These are phyloP conservation scores for Nitzschia palea DNA, from an alignment of 108 stramenopile genomes.

Conservation along the genomic window DNA sequence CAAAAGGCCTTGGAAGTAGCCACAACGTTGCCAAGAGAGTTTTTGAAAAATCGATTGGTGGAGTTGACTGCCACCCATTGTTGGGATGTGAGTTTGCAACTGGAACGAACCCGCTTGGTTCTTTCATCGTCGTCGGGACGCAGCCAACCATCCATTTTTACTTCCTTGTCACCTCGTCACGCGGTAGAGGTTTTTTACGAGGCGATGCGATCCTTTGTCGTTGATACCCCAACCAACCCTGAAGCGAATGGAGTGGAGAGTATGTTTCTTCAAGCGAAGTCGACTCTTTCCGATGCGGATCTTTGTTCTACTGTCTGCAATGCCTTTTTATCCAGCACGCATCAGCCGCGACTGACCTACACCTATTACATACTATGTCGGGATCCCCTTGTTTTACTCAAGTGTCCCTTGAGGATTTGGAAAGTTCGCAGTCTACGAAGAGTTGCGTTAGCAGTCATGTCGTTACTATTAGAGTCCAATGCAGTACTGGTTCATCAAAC, in stretches of 20 bases:
- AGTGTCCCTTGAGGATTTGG: constrained; percentile 58
- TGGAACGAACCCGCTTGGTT: neutral
- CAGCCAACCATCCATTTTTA: neutral
- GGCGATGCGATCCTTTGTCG: neutral
- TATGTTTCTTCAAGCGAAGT: constrained; percentile 42
- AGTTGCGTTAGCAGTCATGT: constrained; percentile 47
- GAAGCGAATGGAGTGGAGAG: constrained; percentile 33
- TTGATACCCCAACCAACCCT: neutral
- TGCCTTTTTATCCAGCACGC: constrained; percentile 47
- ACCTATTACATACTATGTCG: constrained; percentile 53
- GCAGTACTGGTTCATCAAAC: constrained; percentile 31
- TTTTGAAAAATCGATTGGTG: neutral
- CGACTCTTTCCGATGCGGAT: constrained; percentile 31
- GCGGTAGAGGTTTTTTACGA: neutral
- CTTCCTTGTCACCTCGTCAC: neutral
- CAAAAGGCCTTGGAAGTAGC: constrained; percentile 16
- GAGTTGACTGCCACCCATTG: constrained; percentile 4
- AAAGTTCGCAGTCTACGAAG: constrained; percentile 51
- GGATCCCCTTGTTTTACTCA: constrained; percentile 68
- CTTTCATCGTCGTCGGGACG: neutral
- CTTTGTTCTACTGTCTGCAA: constrained; percentile 39
- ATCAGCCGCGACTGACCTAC: constrained; percentile 39
- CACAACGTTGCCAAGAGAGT: neutral
- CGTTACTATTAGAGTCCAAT: constrained; percentile 47
- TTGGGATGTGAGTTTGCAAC: constrained; percentile 1